phyloP scores from a whole-genome alignment of 2,329 filamentous ascomycete species.

The Pseudogymnoascus sp. region DNA sequence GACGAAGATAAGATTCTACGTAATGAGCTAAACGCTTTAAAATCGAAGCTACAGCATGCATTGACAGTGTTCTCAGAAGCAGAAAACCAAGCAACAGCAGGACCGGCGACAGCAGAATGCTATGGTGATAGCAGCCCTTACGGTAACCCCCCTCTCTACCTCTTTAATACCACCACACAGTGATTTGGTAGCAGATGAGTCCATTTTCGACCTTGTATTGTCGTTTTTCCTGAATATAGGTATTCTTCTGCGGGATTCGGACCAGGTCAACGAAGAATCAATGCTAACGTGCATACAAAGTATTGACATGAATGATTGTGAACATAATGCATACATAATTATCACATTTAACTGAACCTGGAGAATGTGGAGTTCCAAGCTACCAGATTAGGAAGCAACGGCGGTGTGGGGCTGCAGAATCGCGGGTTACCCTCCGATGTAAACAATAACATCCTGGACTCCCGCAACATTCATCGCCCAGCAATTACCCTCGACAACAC shows the following conservation, averaged over 20 bases:
- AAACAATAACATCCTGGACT: constrained; percentile 9
- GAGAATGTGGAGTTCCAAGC: constrained; percentile 1
- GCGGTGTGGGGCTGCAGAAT: constrained; percentile 8
- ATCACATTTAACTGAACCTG: background rate
- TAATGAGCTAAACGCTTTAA: too few relatives aligned
- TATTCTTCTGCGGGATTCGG: background rate
- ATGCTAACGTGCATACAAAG: background rate
- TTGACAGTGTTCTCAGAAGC: too few relatives aligned
- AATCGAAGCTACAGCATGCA: too few relatives aligned
- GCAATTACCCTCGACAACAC: constrained; percentile 1
- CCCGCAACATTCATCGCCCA: background rate
- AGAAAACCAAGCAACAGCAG: too few relatives aligned
- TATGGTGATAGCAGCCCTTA: too few relatives aligned
- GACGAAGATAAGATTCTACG: too few relatives aligned
- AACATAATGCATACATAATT: background rate
- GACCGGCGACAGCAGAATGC: too few relatives aligned
- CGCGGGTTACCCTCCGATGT: constrained; percentile 1
- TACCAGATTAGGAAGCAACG: background rate
- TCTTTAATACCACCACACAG: background rate
- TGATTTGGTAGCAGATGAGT: background rate
- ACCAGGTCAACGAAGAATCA: background rate
- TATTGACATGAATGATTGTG: background rate
- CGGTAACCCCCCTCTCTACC: too few relatives aligned
- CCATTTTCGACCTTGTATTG: background rate
- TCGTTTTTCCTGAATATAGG: background rate